These are phyloP conservation scores for Histomonas meleagridis DNA, from an alignment of 208 protist species.

Conservation along the genomic window DNA sequence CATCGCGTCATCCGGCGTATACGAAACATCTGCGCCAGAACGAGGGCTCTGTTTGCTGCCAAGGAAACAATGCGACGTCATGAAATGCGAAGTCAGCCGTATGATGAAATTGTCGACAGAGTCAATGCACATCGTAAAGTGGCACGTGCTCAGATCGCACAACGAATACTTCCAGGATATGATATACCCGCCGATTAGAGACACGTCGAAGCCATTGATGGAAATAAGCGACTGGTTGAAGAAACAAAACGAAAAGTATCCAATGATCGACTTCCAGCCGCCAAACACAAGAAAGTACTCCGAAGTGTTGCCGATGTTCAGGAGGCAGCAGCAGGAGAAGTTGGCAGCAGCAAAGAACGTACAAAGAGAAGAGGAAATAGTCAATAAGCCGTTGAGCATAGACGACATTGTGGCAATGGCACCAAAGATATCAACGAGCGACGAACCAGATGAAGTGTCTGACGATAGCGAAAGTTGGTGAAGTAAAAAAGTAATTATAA, in stretches of 20 bases:
- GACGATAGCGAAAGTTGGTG: too few relatives aligned
- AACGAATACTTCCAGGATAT: slow-evolving; percentile 30
- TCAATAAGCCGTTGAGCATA: background rate
- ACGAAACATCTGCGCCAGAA: slow-evolving; percentile 11
- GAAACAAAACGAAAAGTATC: background rate
- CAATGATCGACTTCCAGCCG: background rate
- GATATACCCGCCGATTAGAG: background rate
- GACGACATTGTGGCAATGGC: background rate
- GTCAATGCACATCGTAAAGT: background rate
- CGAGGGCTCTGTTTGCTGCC: background rate
- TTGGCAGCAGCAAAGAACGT: background rate
- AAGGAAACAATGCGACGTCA: background rate
- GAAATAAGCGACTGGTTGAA: background rate
- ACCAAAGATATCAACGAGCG: background rate
- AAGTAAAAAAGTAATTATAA: too few relatives aligned
- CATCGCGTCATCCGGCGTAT: background rate
- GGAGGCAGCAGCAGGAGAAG: background rate
- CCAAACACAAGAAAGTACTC: background rate
- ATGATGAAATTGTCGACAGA: slow-evolving; percentile 28
- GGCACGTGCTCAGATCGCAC: background rate
- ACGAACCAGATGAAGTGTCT: too few relatives aligned
- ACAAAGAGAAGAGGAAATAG: background rate
- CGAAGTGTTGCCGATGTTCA: background rate
- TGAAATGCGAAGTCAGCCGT: background rate
- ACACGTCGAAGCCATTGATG: background rate